These are phyloP conservation scores for Neurospora sp. DNA, from an alignment of 495 filamentous ascomycete genomes.

Conservation along the genomic window DNA sequence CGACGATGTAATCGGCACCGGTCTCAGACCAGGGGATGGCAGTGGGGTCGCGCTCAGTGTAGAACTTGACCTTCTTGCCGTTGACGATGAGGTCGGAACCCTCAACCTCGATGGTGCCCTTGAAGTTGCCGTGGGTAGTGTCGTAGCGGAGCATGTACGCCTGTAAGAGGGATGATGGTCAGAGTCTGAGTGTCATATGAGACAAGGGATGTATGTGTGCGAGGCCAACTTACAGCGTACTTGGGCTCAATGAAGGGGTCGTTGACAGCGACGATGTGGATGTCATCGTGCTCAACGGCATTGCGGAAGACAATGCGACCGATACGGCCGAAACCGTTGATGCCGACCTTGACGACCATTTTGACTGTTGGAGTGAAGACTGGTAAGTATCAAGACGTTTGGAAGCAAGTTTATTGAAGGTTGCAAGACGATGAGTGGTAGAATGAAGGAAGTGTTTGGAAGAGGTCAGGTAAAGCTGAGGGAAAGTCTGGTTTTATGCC, in stretches of 20 bases:
- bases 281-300: slow-evolving; percentile 73
- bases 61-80: slow-evolving; percentile 95
- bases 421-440: not conserved
- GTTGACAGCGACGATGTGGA: slow-evolving; percentile 93
- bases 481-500: not conserved
- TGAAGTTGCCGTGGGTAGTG: slow-evolving; percentile 92
- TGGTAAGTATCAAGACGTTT: not conserved
- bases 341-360: slow-evolving; percentile 66
- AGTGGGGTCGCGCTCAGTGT: slow-evolving; percentile 83
- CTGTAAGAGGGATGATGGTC: slow-evolving; percentile 33
- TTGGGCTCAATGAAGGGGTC: slow-evolving; percentile 98
- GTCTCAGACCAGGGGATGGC: slow-evolving; percentile 85
- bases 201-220: not conserved
- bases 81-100: slow-evolving; percentile 77
- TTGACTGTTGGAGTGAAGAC: slow-evolving; percentile 15
- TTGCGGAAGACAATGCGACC: slow-evolving; percentile 77
- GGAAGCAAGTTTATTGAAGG: not conserved
- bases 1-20: slow-evolving; percentile 91
- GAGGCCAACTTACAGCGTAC: slow-evolving; percentile 75
- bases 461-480: not conserved
- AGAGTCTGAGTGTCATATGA: slow-evolving; percentile 7
- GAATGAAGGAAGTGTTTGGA: not conserved
- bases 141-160: slow-evolving; percentile 99
- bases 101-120: slow-evolving; percentile 70
- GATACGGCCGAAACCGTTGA: slow-evolving; percentile 99